Conservation (phyloP, 495 filamentous ascomycete genomes). For the Amphirosellinia nigrospora region DNA sequence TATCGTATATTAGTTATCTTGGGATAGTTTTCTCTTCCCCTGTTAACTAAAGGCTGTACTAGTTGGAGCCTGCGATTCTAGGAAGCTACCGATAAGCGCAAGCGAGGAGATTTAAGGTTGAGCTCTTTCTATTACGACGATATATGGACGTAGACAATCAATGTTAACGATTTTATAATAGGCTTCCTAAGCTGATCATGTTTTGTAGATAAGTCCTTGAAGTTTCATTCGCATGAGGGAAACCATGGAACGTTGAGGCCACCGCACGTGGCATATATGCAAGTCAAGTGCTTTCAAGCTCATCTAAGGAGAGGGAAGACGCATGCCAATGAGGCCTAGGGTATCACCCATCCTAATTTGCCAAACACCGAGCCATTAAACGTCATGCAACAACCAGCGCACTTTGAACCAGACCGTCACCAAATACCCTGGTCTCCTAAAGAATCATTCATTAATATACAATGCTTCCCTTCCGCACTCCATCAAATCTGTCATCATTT, state of each 20-base stretch:
- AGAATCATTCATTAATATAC: not conserved
- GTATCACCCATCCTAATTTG: conserved; percentile 21
- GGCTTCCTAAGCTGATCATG: not conserved
- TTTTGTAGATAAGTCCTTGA: not conserved
- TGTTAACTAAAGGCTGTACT: not conserved
- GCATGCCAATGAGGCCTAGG: conserved; percentile 7
- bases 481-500: not conserved
- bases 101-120: too few species aligned
- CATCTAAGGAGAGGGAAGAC: not conserved
- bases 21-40: not conserved
- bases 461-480: not conserved
- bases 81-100: too few species aligned
- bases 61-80: not conserved
- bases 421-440: not conserved
- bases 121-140: not conserved
- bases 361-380: conserved; percentile 8
- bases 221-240: not conserved
- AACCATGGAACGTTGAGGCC: not conserved
- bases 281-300: not conserved
- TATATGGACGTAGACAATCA: not conserved
- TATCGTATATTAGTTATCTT: not conserved
- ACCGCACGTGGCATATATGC: not conserved
- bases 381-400: not conserved
- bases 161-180: not conserved
- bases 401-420: not conserved